These are phyloP conservation scores for Heracleum sosnowskyi DNA, from an alignment of 129 eudicot species.

Conservation along the genomic window DNA sequence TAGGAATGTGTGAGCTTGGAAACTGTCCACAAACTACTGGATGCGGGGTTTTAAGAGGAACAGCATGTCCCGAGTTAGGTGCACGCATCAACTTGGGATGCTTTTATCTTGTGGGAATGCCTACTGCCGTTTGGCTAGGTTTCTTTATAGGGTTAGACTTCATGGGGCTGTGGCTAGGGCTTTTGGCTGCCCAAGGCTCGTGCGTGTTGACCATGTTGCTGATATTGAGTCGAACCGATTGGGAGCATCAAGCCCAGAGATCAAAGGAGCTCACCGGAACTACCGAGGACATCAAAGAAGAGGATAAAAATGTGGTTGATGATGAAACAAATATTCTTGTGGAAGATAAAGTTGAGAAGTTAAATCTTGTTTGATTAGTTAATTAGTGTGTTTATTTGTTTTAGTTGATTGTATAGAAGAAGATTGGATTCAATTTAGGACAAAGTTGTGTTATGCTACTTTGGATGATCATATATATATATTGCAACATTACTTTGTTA, in stretches of 20 bases:
- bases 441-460: neutral
- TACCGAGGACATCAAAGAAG: neutral
- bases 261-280: slow-evolving; percentile 35
- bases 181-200: slow-evolving; percentile 45
- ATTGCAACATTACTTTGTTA: neutral
- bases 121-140: slow-evolving; percentile 36
- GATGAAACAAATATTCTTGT: slow-evolving; percentile 1
- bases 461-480: neutral
- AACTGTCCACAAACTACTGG: slow-evolving; percentile 59
- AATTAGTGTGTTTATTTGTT: neutral
- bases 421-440: neutral
- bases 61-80: slow-evolving; percentile 45
- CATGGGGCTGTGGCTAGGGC: slow-evolving; percentile 49
- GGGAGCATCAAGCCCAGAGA: slow-evolving; percentile 41
- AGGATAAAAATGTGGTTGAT: slow-evolving; percentile 3
- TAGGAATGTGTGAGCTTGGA: slow-evolving; percentile 56
- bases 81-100: slow-evolving; percentile 47
- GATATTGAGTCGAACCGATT: slow-evolving; percentile 33
- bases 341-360: neutral
- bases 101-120: slow-evolving; percentile 53
- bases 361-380: slow-evolving; percentile 3
- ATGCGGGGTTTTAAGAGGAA: slow-evolving; percentile 50
- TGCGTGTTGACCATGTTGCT: slow-evolving; percentile 41
- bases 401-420: neutral
- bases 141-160: slow-evolving; percentile 32